Percentiles rank a stretch among this genome's conserved stretches.
Conservation (phyloP, 371 early-diverging fungal species). For the Haplosporangium sp. region DNA sequence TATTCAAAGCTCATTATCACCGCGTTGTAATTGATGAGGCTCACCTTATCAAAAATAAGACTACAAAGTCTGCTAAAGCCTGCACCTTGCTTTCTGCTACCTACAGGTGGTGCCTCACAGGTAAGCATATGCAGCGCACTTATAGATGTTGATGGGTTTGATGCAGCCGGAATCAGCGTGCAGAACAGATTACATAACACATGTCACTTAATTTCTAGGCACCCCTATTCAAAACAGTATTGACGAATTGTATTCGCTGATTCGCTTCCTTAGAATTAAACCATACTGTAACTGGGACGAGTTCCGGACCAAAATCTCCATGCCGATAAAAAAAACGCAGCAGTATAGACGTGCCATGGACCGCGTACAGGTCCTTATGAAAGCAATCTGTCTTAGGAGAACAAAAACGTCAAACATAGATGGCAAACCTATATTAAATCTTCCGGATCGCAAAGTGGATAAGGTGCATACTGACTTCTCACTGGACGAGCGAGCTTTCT, state of each 20-base stretch:
- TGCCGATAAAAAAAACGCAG: constrained; percentile 56
- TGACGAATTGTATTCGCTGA: constrained; percentile 86
- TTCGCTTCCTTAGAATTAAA: constrained; percentile 82
- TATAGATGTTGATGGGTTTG: neutral
- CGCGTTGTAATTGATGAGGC: constrained; percentile 91
- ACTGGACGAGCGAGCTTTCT: constrained; percentile 69
- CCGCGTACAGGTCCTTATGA: constrained; percentile 70
- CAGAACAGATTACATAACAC: too few relatives aligned
- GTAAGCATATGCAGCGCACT: constrained; percentile 60
- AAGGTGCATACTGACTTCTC: constrained; percentile 65
- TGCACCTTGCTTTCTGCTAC: constrained; percentile 67
- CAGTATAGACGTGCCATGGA: constrained; percentile 57
- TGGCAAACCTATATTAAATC: constrained; percentile 73
- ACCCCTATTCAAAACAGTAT: constrained; percentile 90
- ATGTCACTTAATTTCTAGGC: constrained; percentile 26
- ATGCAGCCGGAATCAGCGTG: neutral
- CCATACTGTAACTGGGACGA: constrained; percentile 68
- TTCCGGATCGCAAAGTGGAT: constrained; percentile 71
- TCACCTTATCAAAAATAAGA: constrained; percentile 86
- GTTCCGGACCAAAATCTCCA: constrained; percentile 69
- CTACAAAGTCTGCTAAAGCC: constrained; percentile 73
- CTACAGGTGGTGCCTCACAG: constrained; percentile 91
- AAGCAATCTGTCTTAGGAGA: constrained; percentile 81
- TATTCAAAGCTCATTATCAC: constrained; percentile 59
- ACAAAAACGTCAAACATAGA: constrained; percentile 73